Evolutionary conservation across 768 basidiomycete genomes (phyloP).

Genomic region (Hygrocybe punicea): DNA sequence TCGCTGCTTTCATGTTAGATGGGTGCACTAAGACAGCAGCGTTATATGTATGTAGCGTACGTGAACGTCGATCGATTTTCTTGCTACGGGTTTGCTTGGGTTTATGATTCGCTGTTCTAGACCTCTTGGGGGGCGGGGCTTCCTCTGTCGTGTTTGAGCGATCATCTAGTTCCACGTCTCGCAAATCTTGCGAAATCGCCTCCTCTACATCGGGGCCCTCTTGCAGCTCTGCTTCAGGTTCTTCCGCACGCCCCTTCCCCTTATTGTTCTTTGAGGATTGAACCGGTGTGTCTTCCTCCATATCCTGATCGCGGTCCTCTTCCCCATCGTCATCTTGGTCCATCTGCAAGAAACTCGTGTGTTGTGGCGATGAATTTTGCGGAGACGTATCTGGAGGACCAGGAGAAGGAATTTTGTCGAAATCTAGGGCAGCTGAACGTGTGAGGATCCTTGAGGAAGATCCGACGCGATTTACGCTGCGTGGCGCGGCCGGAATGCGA

Average conservation of each 20-base stretch:
- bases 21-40: background rate
- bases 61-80: slow-evolving; percentile 40
- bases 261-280: slow-evolving; percentile 39
- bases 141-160: slow-evolving; percentile 33
- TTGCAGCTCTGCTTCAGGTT: slow-evolving; percentile 39
- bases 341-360: slow-evolving; percentile 47
- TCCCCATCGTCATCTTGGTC: slow-evolving; percentile 45
- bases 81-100: slow-evolving; percentile 25
- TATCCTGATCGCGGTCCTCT: slow-evolving; percentile 20
- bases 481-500: slow-evolving; percentile 41
- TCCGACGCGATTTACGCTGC: slow-evolving; percentile 35
- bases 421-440: slow-evolving; percentile 55
- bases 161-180: slow-evolving; percentile 19
- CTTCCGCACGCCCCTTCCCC: slow-evolving; percentile 27
- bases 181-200: slow-evolving; percentile 41
- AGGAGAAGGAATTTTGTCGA: slow-evolving; percentile 63
- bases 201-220: slow-evolving; percentile 44
- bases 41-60: slow-evolving; percentile 21
- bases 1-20: slow-evolving; percentile 19
- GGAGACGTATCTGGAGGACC: slow-evolving; percentile 30
- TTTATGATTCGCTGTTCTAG: slow-evolving; percentile 12
- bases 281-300: slow-evolving; percentile 27
- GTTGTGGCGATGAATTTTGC: slow-evolving; percentile 29
- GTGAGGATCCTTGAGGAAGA: slow-evolving; percentile 47
- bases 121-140: slow-evolving; percentile 19